These are phyloP conservation scores for Candida broadrunensis DNA, from an alignment of 805 yeast species.

Conservation along the genomic window DNA sequence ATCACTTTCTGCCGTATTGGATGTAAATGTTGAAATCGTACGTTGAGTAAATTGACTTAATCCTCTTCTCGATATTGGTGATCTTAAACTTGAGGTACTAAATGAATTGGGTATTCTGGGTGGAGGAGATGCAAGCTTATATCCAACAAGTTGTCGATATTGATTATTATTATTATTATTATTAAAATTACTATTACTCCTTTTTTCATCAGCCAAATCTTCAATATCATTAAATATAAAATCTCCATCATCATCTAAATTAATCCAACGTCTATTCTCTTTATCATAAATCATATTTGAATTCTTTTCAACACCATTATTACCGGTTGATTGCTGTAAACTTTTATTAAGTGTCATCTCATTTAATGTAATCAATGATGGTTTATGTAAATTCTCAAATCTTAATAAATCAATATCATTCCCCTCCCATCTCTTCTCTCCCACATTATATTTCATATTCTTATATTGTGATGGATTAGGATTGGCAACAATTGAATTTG, in stretches of 20 bases:
- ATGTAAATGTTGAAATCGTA: slow-evolving; percentile 28
- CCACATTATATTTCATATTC: slow-evolving; percentile 54
- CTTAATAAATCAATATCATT: slow-evolving; percentile 54
- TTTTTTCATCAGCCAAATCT: slow-evolving; percentile 26
- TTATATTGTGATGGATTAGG: slow-evolving; percentile 15
- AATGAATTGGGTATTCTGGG: background rate
- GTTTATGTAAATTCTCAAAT: slow-evolving; percentile 44
- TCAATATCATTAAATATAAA: slow-evolving; percentile 51
- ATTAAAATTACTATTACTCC: background rate
- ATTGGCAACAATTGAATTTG: slow-evolving; percentile 7
- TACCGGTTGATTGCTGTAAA: background rate
- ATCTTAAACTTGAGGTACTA: slow-evolving; percentile 1
- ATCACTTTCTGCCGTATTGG: slow-evolving; percentile 10
- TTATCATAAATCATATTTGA: slow-evolving; percentile 59
- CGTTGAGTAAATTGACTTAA: slow-evolving; percentile 36
- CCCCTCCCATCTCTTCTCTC: slow-evolving; percentile 58
- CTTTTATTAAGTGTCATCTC: slow-evolving; percentile 11
- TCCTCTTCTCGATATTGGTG: slow-evolving; percentile 19
- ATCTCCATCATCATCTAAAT: slow-evolving; percentile 33
- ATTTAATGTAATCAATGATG: slow-evolving; percentile 33
- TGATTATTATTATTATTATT: slow-evolving; percentile 1
- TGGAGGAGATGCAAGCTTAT: slow-evolving; percentile 1
- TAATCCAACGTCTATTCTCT: slow-evolving; percentile 58
- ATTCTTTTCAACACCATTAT: slow-evolving; percentile 4
- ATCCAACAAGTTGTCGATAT: background rate